A percentile compares a stretch with the other conserved stretches of the same genome.
phyloP scores from a whole-genome alignment of 139 green algal genomes.

The Chlorella sorokiniana region DNA sequence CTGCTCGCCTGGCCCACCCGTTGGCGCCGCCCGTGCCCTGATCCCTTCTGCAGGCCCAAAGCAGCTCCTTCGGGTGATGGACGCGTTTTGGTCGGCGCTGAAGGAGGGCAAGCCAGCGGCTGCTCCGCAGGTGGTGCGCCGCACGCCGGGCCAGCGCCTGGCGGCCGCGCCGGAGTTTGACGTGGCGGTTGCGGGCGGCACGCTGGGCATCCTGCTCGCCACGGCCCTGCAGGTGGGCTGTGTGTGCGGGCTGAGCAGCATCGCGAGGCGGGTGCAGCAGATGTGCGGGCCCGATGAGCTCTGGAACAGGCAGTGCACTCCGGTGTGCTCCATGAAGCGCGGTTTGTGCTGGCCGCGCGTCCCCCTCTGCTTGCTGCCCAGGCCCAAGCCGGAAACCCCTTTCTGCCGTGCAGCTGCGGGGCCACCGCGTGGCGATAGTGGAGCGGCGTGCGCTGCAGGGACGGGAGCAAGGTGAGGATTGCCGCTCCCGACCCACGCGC shows the following conservation, averaged over 20 bases:
- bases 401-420: conserved; percentile 61
- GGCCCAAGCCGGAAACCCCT: too few species aligned
- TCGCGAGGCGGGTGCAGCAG: too few species aligned
- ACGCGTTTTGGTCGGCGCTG: background rate
- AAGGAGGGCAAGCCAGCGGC: background rate
- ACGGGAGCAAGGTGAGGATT: conserved; percentile 1
- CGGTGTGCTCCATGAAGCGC: too few species aligned
- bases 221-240: conserved; percentile 65
- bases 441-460: conserved; percentile 65
- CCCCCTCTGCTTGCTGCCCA: too few species aligned
- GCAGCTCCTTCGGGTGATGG: background rate
- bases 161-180: conserved; percentile 56
- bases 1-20: background rate
- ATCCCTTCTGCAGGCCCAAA: background rate
- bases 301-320: too few species aligned
- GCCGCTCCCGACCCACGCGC: too few species aligned
- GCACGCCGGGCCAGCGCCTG: background rate
- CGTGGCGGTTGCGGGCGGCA: conserved; percentile 85
- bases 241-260: background rate
- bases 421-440: conserved; percentile 62
- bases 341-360: too few species aligned
- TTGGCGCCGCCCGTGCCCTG: too few species aligned
- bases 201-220: conserved; percentile 85
- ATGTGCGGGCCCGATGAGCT: too few species aligned
- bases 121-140: conserved; percentile 14